Evolutionary conservation across 495 filamentous ascomycete genomes (phyloP).

Genomic region (Neurospora tetraspora): DNA sequence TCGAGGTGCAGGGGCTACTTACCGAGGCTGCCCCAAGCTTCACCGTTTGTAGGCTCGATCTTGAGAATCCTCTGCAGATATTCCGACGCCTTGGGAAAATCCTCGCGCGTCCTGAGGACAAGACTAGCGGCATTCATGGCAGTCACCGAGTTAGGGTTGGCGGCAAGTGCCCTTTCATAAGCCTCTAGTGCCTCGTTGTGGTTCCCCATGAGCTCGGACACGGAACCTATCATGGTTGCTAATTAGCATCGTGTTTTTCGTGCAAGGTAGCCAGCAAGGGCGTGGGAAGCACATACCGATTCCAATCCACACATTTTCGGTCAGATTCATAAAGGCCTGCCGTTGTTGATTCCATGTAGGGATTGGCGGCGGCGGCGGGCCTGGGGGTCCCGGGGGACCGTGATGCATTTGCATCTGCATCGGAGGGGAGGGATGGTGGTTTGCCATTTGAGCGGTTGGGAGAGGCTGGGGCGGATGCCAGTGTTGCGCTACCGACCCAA

Average conservation of each 20-base stretch:
- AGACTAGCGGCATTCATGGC: conserved; percentile 93
- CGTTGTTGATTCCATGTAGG: conserved; percentile 30
- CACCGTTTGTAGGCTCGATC: conserved; percentile 78
- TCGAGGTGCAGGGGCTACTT: conserved; percentile 16
- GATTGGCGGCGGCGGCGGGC: conserved; percentile 27
- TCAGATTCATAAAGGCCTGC: conserved; percentile 42
- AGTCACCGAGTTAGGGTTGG: conserved; percentile 80
- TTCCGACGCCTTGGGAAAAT: conserved; percentile 89
- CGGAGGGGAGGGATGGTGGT: conserved; percentile 46
- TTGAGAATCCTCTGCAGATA: conserved; percentile 88
- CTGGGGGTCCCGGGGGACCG: conserved; percentile 37
- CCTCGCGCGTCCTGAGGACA: conserved; percentile 83
- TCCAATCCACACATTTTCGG: conserved; percentile 87
- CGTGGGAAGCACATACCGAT: conserved; percentile 55
- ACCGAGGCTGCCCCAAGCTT: conserved; percentile 95
- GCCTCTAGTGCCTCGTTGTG: conserved; percentile 77
- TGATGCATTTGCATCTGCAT: conserved; percentile 51
- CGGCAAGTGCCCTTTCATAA: conserved; percentile 79
- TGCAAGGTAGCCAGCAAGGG: neutral
- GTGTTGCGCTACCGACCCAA: neutral
- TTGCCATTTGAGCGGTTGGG: conserved; percentile 31
- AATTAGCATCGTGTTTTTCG: conserved; percentile 9
- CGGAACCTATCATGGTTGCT: conserved; percentile 48
- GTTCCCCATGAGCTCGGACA: conserved; percentile 83
- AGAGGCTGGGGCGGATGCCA: neutral